Conservation (phyloP, 2,329 filamentous ascomycete species). For the Epichloe hybrida region DNA sequence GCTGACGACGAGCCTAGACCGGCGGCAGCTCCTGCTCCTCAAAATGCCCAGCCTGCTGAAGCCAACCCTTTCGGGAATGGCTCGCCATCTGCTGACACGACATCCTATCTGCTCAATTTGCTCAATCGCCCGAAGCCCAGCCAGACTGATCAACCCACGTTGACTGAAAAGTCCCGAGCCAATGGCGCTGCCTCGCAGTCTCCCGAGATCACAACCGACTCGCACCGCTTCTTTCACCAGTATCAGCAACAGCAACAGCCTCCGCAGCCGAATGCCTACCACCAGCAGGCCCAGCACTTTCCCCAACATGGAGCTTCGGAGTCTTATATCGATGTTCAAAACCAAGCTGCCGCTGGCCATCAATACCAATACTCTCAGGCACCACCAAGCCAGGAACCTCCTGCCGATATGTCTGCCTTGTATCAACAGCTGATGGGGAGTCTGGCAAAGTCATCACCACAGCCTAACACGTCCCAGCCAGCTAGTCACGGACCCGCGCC, state of each 20-base stretch:
- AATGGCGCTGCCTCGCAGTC: conserved; percentile 33
- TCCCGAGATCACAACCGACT: conserved; percentile 16
- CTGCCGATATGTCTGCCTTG: conserved; percentile 21
- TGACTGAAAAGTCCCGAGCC: conserved; percentile 29
- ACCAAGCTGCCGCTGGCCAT: conserved; percentile 11
- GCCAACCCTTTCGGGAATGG: conserved; percentile 29
- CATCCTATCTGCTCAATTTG: conserved; percentile 74
- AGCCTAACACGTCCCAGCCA: conserved; percentile 24
- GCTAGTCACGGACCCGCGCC: conserved; percentile 17
- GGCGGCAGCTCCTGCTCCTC: conserved; percentile 9
- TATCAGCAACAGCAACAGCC: conserved; percentile 17
- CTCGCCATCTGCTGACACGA: conserved; percentile 53
- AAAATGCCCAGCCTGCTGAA: conserved; percentile 13
- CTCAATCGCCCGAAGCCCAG: conserved; percentile 65
- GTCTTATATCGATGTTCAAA: conserved; percentile 13
- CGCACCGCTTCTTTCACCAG: conserved; percentile 16
- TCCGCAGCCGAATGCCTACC: conserved; percentile 12
- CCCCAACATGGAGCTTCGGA: conserved; percentile 15
- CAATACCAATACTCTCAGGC: conserved; percentile 6
- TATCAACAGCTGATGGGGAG: conserved; percentile 26
- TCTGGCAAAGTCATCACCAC: conserved; percentile 25
- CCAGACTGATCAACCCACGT: conserved; percentile 36
- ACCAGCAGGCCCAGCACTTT: conserved; percentile 14
- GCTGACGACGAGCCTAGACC: conserved; percentile 24
- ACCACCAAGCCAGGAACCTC: conserved; percentile 20